phyloP scores from a whole-genome alignment of 2,329 filamentous ascomycete species.

The Aspergillus fijiensis region DNA sequence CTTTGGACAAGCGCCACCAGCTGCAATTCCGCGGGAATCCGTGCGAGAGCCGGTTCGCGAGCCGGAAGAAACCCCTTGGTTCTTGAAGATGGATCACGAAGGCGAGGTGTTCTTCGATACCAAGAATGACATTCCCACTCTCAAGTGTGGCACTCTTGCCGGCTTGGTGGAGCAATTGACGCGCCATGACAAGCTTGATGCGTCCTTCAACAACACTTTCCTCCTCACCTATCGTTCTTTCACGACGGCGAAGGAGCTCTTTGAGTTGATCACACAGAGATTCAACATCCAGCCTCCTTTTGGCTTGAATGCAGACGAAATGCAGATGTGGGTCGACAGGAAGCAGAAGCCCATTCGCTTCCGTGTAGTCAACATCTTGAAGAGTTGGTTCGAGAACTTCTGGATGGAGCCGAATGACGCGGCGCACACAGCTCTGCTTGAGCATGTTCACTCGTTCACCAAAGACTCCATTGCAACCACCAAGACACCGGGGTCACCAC shows the following conservation, averaged over 20 bases:
- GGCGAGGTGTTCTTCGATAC: slow-evolving; percentile 85
- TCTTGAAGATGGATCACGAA: slow-evolving; percentile 81
- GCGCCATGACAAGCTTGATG: slow-evolving; percentile 90
- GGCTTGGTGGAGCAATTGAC: slow-evolving; percentile 94
- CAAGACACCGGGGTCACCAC: slow-evolving; percentile 83
- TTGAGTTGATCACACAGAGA: slow-evolving; percentile 85
- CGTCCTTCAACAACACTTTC: slow-evolving; percentile 96
- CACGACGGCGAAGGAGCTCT: slow-evolving; percentile 83
- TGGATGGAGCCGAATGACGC: slow-evolving; percentile 97
- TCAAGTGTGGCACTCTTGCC: slow-evolving; percentile 85
- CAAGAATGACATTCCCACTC: slow-evolving; percentile 70
- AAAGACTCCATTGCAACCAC: slow-evolving; percentile 90
- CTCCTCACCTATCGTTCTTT: slow-evolving; percentile 95
- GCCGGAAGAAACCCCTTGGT: slow-evolving; percentile 78
- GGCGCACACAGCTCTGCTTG: slow-evolving; percentile 80
- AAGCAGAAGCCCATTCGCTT: slow-evolving; percentile 97
- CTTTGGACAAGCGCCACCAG: slow-evolving; percentile 48
- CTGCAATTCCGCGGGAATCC: slow-evolving; percentile 39
- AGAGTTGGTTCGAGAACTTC: slow-evolving; percentile 97
- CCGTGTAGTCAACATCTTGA: slow-evolving; percentile 94
- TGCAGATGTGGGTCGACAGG: slow-evolving; percentile 83
- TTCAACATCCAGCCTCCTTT: slow-evolving; percentile 91
- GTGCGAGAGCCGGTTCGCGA: slow-evolving; percentile 47
- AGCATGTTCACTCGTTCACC: slow-evolving; percentile 86
- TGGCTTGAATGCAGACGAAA: slow-evolving; percentile 71